Evolutionary conservation across 805 yeast genomes (phyloP).

Genomic region (Ogataea kodamae): DNA sequence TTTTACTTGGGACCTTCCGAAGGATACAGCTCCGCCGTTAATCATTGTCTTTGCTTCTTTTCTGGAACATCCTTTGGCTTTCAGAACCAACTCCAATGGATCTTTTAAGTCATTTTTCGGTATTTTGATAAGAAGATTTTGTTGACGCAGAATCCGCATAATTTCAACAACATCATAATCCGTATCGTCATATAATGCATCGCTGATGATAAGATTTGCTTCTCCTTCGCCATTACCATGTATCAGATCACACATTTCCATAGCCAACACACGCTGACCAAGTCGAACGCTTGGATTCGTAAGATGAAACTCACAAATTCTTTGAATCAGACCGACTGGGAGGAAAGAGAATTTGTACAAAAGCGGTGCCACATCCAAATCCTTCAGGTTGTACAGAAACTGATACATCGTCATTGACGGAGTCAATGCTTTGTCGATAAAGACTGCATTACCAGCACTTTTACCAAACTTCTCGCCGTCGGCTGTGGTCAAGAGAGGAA

Average conservation of each 20-base stretch:
- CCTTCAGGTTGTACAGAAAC: conserved; percentile 75
- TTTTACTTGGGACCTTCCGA: conserved; percentile 57
- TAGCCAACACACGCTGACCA: conserved; percentile 77
- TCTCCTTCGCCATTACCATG: conserved; percentile 80
- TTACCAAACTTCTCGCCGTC: conserved; percentile 94
- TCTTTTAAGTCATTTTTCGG: conserved; percentile 34
- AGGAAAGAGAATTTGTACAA: conserved; percentile 76
- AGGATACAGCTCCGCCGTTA: conserved; percentile 67
- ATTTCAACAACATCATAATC: conserved; percentile 49
- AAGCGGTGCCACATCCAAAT: conserved; percentile 66
- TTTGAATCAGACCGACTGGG: conserved; percentile 57
- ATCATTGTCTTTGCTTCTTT: conserved; percentile 45
- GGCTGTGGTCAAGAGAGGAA: conserved; percentile 83
- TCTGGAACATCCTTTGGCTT: conserved; percentile 43
- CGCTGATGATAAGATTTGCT: conserved; percentile 63
- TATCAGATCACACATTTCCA: conserved; percentile 80
- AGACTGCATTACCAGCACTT: conserved; percentile 94
- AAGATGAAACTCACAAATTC: conserved; percentile 49
- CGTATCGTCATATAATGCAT: conserved; percentile 48
- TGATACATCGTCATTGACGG: conserved; percentile 82
- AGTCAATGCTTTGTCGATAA: conserved; percentile 72
- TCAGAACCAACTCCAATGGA: conserved; percentile 51
- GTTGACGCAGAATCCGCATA: conserved; percentile 52
- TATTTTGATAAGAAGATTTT: conserved; percentile 48
- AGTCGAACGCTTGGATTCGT: conserved; percentile 57